Evolutionary conservation across 768 basidiomycete species (phyloP), one percentile per base, ranked within the genome.

Genomic region (Sarcodon aspratus): DNA sequence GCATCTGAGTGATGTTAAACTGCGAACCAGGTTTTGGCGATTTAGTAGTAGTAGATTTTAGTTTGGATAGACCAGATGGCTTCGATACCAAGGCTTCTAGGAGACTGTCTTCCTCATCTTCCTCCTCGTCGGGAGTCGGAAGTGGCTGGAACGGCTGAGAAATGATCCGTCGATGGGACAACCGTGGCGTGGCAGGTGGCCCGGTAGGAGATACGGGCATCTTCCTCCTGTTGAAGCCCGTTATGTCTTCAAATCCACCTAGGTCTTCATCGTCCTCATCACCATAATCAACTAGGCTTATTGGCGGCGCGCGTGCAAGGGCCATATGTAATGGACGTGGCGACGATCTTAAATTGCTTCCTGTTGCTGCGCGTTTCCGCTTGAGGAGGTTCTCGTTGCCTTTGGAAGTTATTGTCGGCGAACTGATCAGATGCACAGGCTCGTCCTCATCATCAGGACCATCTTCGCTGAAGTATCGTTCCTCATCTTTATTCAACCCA

Each of bases 391-490:
- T 67, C 49, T 69, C 67, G 47, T 49, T 54, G 44, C 62, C 56
- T 36, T 59, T 55, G 27, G 52, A 49, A 48, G 57, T 47, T 34
- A 50, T 45, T 37, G 57, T 51, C 49, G 58, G 49, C 56, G 64
- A 33, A 59, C 57, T 53, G 52, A 67, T 59, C 45, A 61, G 58
- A 15, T 64, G 61, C 33, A 65, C 60, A 17, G 61, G 17, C 51
- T 57, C 59, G 17, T 65, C 73, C 13, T 73, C 71, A 33, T 73
- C 69, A 55, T 92, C 92, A 38, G 91, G 87, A 53, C 92, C 90
- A 36, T 88, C 87, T 31, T 70, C 75, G 57, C 94, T 91, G 75
- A 96, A 97, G 68, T 96, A 98, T 51, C 84, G 78, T 62, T 98
- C 94, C 62, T 98, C 94, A 52, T 88, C 85, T 6, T 72, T 72